These are phyloP conservation scores for Rhynchospora pubera DNA, from an alignment of 176 grass and related monocot species.

Conservation along the genomic window DNA sequence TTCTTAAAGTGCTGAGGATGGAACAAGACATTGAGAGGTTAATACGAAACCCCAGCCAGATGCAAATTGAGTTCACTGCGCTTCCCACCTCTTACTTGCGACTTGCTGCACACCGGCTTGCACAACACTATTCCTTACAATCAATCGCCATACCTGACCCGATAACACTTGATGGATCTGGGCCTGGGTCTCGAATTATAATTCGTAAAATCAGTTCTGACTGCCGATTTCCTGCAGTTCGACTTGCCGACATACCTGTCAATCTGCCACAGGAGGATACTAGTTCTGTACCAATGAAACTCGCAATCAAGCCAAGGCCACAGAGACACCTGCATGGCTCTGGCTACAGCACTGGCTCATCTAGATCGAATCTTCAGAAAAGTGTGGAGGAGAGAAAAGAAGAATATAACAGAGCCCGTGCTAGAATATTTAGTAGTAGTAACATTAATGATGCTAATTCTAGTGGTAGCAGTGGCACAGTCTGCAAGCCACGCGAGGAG, in stretches of 20 bases:
- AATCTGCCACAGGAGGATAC: constrained; percentile 68
- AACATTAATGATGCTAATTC: constrained; percentile 32
- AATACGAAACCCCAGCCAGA: constrained; percentile 53
- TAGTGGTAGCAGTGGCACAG: constrained; percentile 12
- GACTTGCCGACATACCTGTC: constrained; percentile 73
- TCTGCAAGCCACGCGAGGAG: constrained; percentile 40
- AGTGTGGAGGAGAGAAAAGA: constrained; percentile 99
- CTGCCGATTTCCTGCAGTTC: constrained; percentile 49
- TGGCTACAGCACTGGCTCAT: constrained; percentile 28
- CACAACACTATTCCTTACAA: constrained; percentile 84
- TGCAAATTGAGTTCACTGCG: constrained; percentile 43
- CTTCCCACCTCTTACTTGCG: constrained; percentile 89
- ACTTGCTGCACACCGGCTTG: constrained; percentile 79
- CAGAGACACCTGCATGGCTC: constrained; percentile 42
- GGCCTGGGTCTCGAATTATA: constrained; percentile 67
- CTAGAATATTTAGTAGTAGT: constrained; percentile 77
- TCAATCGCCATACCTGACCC: constrained; percentile 74
- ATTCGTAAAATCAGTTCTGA: constrained; percentile 45
- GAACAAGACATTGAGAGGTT: constrained; percentile 93
- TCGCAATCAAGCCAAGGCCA: constrained; percentile 96
- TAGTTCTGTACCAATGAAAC: constrained; percentile 34
- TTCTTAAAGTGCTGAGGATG: constrained; percentile 81
- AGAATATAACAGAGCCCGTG: constrained; percentile 91
- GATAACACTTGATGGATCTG: constrained; percentile 68
- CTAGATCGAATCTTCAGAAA: constrained; percentile 61